These are phyloP conservation scores for Penstemon barbatus DNA, from an alignment of 257 asterid species.

Conservation along the genomic window DNA sequence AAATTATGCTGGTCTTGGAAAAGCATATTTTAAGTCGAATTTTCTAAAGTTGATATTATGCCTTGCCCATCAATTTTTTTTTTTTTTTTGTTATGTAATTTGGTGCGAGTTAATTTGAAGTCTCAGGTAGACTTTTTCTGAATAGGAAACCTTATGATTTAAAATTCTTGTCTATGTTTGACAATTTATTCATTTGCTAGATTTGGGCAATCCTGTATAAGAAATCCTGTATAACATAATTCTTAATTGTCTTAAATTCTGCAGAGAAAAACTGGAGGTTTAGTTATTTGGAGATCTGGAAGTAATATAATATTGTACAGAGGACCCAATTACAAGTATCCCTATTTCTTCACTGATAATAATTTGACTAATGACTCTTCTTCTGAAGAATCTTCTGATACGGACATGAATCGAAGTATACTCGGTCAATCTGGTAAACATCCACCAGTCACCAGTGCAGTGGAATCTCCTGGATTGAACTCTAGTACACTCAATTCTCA, in stretches of 20 bases:
- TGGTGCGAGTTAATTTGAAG: neutral
- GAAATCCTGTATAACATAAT: constrained; percentile 9
- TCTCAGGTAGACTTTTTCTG: constrained; percentile 12
- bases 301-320: constrained; percentile 78
- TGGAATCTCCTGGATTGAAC: constrained; percentile 31
- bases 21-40: no score
- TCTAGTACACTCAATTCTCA: constrained; percentile 33
- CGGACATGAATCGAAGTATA: constrained; percentile 34
- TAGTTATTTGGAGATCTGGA: constrained; percentile 98
- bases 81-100: neutral
- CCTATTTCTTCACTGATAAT: constrained; percentile 60
- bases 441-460: constrained; percentile 35
- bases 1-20: no score
- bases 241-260: constrained; percentile 25
- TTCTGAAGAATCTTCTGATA: constrained; percentile 45
- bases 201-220: constrained; percentile 4
- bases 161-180: constrained; percentile 18
- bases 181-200: neutral
- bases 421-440: constrained; percentile 24
- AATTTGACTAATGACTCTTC: constrained; percentile 31
- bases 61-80: neutral
- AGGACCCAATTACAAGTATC: constrained; percentile 85
- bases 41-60: neutral
- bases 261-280: constrained; percentile 96
- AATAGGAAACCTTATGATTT: constrained; percentile 3